phyloP scores from a whole-genome alignment of 352 stramenopile genomes.

The Thalassiosira exigua region DNA sequence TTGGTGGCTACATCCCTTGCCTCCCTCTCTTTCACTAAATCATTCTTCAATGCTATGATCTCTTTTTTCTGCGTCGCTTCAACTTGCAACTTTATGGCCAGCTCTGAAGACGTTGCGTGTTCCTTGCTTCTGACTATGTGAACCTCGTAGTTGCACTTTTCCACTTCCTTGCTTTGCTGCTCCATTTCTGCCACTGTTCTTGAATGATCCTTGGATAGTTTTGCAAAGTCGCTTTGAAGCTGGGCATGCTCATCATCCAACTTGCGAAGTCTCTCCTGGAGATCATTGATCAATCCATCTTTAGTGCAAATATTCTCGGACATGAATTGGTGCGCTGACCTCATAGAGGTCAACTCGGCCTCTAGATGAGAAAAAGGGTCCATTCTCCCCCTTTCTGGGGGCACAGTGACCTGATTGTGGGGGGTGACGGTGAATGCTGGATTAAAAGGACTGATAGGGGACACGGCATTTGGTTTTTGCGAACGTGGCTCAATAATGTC shows the following conservation, averaged over 20 bases:
- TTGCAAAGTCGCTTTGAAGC: slow-evolving; percentile 17
- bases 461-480: background rate
- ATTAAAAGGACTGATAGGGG: background rate
- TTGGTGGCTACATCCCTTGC: background rate
- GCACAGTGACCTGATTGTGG: background rate
- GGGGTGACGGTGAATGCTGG: slow-evolving; percentile 1
- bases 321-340: slow-evolving; percentile 13
- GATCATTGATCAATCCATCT: slow-evolving; percentile 7
- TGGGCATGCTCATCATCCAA: slow-evolving; percentile 20
- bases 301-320: background rate
- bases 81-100: slow-evolving; percentile 5
- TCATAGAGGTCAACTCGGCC: slow-evolving; percentile 21
- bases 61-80: slow-evolving; percentile 12
- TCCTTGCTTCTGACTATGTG: slow-evolving; percentile 17
- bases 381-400: background rate
- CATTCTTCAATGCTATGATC: slow-evolving; percentile 11
- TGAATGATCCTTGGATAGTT: slow-evolving; percentile 8
- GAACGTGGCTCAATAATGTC: too few relatives aligned
- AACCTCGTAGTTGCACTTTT: slow-evolving; percentile 6
- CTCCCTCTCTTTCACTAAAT: slow-evolving; percentile 14
- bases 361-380: slow-evolving; percentile 21
- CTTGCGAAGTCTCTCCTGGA: slow-evolving; percentile 10
- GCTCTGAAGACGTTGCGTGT: background rate
- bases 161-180: background rate
- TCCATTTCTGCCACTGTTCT: slow-evolving; percentile 9